These are phyloP conservation scores for Lactarius pseudohatsudake DNA, from an alignment of 768 basidiomycete genomes.

Conservation along the genomic window DNA sequence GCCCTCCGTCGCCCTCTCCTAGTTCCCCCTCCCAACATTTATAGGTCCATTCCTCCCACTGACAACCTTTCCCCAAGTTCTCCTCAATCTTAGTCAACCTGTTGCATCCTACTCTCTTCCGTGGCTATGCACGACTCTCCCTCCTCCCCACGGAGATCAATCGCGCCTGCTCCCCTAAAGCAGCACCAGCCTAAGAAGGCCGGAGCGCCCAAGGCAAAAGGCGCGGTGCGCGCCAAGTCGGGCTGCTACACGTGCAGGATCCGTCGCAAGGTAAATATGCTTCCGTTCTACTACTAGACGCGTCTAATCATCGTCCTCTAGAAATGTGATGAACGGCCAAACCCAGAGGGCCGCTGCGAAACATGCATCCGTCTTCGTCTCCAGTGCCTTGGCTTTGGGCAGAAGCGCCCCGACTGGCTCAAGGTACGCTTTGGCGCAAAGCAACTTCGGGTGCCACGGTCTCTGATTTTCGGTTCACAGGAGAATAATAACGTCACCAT, in stretches of 20 bases:
- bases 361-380: constrained; percentile 78
- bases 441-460: neutral
- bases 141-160: constrained; percentile 36
- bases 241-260: constrained; percentile 90
- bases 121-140: constrained; percentile 37
- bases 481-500: constrained; percentile 67
- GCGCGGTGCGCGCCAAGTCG: constrained; percentile 80
- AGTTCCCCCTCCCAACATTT: constrained; percentile 19
- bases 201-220: constrained; percentile 72
- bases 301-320: constrained; percentile 34
- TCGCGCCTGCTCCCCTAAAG: constrained; percentile 37
- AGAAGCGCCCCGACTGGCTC: constrained; percentile 83
- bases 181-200: constrained; percentile 41
- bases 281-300: constrained; percentile 12
- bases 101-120: constrained; percentile 29
- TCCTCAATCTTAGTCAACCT: constrained; percentile 20
- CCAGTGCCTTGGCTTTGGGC: constrained; percentile 84
- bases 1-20: constrained; percentile 31
- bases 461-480: constrained; percentile 38
- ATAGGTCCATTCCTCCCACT: constrained; percentile 22
- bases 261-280: constrained; percentile 60
- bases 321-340: constrained; percentile 84
- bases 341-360: constrained; percentile 60
- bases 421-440: constrained; percentile 51
- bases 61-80: neutral